These are phyloP conservation scores for Parathielavia appendiculata DNA, from an alignment of 495 filamentous ascomycete genomes.

Conservation along the genomic window DNA sequence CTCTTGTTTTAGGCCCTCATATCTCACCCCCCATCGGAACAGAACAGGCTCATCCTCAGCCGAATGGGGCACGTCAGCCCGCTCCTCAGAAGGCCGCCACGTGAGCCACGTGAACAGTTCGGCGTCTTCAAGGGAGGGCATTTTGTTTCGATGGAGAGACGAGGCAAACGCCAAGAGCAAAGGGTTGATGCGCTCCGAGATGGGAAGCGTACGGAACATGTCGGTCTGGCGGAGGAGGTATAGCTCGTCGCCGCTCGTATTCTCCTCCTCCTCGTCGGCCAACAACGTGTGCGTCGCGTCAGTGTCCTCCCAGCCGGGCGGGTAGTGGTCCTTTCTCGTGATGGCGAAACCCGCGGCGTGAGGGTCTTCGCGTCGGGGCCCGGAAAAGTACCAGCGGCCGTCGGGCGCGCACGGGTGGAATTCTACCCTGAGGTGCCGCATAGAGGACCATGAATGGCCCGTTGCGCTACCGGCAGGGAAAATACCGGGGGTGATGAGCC, in stretches of 20 bases:
- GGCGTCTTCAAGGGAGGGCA: no score
- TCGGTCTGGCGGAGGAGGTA: slow-evolving; percentile 20
- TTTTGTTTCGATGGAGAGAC: no score
- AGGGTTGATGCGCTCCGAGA: slow-evolving; percentile 24
- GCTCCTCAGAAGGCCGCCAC: no score
- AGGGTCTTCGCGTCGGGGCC: slow-evolving; percentile 28
- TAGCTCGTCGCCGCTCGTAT: neutral
- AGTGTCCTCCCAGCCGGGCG: slow-evolving; percentile 23
- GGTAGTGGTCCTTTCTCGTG: slow-evolving; percentile 32
- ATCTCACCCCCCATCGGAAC: no score
- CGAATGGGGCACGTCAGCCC: no score
- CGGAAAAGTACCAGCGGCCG: slow-evolving; percentile 31
- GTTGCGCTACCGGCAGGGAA: slow-evolving; percentile 22
- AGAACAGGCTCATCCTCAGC: no score
- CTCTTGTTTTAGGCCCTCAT: no score
- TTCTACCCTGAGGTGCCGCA: slow-evolving; percentile 30
- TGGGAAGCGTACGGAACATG: slow-evolving; percentile 29
- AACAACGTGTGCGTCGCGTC: slow-evolving; percentile 23
- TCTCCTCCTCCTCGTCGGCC: slow-evolving; percentile 26
- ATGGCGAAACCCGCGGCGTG: slow-evolving; percentile 25
- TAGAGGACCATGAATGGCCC: slow-evolving; percentile 17
- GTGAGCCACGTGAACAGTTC: no score
- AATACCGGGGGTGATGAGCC: slow-evolving; percentile 27
- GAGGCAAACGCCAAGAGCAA: slow-evolving; percentile 24
- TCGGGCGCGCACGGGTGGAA: slow-evolving; percentile 31